Conservation (phyloP, 495 filamentous ascomycete species). For the Daldinia concentrica region DNA sequence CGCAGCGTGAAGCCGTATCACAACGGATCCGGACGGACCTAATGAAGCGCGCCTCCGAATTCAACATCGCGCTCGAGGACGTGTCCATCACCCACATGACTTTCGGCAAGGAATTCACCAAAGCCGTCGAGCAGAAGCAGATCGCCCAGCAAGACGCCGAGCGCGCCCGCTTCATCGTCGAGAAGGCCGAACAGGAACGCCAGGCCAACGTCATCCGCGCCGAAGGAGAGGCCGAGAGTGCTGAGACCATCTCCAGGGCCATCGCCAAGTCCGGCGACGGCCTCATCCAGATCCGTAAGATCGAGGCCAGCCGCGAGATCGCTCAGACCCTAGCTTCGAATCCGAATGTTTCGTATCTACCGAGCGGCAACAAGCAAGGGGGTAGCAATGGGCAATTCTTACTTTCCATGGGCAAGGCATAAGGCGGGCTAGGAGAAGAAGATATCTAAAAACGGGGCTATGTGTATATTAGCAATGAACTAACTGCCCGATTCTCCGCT, state of each 20-base stretch:
- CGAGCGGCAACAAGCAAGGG: conserved; percentile 75
- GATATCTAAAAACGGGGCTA: conserved; percentile 2
- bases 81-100: conserved; percentile 99
- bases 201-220: conserved; percentile 98
- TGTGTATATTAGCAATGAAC: conserved; percentile 39
- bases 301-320: conserved; percentile 97
- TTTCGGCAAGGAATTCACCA: conserved; percentile 98
- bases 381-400: conserved; percentile 63
- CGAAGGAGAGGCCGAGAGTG: conserved; percentile 96
- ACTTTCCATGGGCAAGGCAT: conserved; percentile 59
- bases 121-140: conserved; percentile 99
- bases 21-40: conserved; percentile 96
- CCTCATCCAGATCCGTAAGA: conserved; percentile 92
- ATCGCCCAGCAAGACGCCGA: conserved; percentile 99
- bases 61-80: conserved; percentile 99
- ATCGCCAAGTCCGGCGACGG: conserved; percentile 93
- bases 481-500: conserved; percentile 46
- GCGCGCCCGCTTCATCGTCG: conserved; percentile 95
- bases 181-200: conserved; percentile 98
- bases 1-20: conserved; percentile 94
- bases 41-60: conserved; percentile 93
- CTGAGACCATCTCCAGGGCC: conserved; percentile 91
- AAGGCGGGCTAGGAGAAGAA: conserved; percentile 5
- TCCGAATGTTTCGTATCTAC: conserved; percentile 96
- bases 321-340: conserved; percentile 88